Base-by-base conservation (phyloP, 805 yeast genomes). In the Yarrowia deformans region DNA sequence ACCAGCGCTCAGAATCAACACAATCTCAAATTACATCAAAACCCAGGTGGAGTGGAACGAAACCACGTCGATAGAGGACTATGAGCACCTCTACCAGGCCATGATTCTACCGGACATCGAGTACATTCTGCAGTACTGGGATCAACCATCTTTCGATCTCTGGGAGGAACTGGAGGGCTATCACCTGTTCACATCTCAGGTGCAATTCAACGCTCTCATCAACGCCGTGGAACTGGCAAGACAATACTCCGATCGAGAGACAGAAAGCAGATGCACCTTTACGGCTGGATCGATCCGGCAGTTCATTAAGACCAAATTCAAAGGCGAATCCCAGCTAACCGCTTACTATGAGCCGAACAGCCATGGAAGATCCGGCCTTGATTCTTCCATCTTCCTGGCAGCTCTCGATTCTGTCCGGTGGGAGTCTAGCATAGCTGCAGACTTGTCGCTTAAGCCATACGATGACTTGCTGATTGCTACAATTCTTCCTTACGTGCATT, bases 141-240 rank as follows among this genome's bases (percentile, higher is more conserved):
- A 79, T 13, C 76, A 78, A 12, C 77, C 79, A 6, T 88, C 91
- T n/a, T 94, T 90, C 79, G 98, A 93, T 79, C 81, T 93, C 50
- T 93, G 98, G 98, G 98, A 93, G 79, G 98, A 93, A 78, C 81
- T 90, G 63, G 76, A 86, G 70, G 87, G 93, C 0, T 74, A 81
- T 63, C 98, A 93, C 77, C 88, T 92, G 71, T 94, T 91, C 78
- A 93, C 97, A 1, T 81, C 89, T 14, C 77, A 90, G 73, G 86
- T 88, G 4, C 97, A 93, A 77, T 81, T 90, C 71, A 85, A 88
- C 71, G 90, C 97, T 0, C 73, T 93, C 23, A 79, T 82, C 52
- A 79, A 85, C 70, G 97, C 93, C 0, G 75, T 86, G 13, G 66
- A 70, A 19, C 34, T 79, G 6, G 80, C 84, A 2, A 46, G 49